Evolutionary conservation across 495 filamentous ascomycete genomes (phyloP), one percentile per base, ranked within the genome.

Genomic region (Hyaloscypha bicolor): DNA sequence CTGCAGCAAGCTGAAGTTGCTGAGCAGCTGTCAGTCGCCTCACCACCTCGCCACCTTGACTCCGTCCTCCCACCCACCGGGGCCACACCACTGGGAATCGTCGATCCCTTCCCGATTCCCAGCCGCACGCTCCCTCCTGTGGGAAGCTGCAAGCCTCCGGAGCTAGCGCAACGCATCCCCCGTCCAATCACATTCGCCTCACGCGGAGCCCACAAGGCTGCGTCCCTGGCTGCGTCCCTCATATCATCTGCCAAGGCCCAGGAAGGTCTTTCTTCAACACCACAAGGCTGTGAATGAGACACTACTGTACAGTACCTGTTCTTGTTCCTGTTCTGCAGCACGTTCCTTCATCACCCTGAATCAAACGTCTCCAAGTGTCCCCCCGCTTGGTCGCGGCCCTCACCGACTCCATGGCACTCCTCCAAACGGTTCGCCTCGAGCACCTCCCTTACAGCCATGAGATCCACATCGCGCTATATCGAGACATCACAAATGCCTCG

Each of bases 401-500:
- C 53, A 29, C 63, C 53, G 6, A 33, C 64, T 52, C n/a, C 59
- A 71, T 73, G 68, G 48, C 71, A 9, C 63, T 66, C 42, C 63
- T 71, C 32, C 31, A 67, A 60, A 68, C 85, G 0, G 72, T 96
- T 62, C 65, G 79, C 31, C 79, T 97, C 31, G 86, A 93, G 35
- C 92, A 96, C 72, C 78, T 93, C 25, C 89, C 91, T 0, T 59
- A 81, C 6, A 77, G 82, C 6, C 79, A 93, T 71, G 82, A 85
- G 1, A 81, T 96, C 19, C 86, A 94, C 74, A 77, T 91, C 39
- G 88, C 85, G 35, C 78, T 96, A 16, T 97, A 93, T 79, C 84
- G 82, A 11, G 81, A 93, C 74, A 85, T 98, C 45, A 74, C 84
- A 68, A 98, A 98, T 76, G 83, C 90, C 9, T 76, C 83, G 1